Percentiles rank a stretch among this genome's conserved stretches.
Evolutionary conservation across 2,329 filamentous ascomycete species (phyloP).

Genomic region (Escovopsis sp.): DNA sequence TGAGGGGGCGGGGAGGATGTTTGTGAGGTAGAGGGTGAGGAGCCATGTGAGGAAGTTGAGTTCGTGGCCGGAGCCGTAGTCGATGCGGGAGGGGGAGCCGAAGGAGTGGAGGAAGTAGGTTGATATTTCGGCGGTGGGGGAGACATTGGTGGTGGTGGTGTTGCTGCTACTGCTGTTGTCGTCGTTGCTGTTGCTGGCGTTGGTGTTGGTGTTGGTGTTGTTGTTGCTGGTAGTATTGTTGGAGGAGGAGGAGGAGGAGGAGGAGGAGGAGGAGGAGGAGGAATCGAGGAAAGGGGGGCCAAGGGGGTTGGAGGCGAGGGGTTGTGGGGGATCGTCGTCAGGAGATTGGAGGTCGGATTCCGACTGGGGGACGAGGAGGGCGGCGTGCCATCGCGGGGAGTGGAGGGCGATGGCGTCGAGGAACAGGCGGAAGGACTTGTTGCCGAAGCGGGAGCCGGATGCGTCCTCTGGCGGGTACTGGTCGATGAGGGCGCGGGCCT

Average conservation of each 20-base stretch:
- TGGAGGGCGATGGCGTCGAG: constrained; percentile 51
- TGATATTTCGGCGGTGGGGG: constrained; percentile 53
- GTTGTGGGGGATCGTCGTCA: too few relatives aligned
- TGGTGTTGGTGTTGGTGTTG: too few relatives aligned
- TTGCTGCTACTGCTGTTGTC: too few relatives aligned
- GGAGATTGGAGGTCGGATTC: too few relatives aligned
- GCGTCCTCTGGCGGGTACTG: constrained; percentile 70
- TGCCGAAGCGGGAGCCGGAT: constrained; percentile 82
- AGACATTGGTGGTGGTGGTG: too few relatives aligned
- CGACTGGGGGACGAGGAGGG: background rate
- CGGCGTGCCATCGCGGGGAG: constrained; percentile 43
- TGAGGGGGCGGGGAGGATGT: too few relatives aligned
- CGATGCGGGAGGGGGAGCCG: constrained; percentile 73
- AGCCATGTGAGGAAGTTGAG: constrained; percentile 96
- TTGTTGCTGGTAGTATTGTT: too few relatives aligned
- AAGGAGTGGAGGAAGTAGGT: constrained; percentile 74
- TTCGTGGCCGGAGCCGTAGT: constrained; percentile 95
- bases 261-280: too few relatives aligned
- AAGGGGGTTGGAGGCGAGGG: too few relatives aligned
- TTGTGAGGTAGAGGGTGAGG: constrained; percentile 71
- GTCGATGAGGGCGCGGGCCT: constrained; percentile 50
- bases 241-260: too few relatives aligned
- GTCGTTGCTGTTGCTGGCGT: too few relatives aligned
- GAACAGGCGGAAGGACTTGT: constrained; percentile 75
- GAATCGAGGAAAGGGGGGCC: too few relatives aligned